phyloP scores from a whole-genome alignment of 805 yeast species.

The Komagataella pseudopastoris region DNA sequence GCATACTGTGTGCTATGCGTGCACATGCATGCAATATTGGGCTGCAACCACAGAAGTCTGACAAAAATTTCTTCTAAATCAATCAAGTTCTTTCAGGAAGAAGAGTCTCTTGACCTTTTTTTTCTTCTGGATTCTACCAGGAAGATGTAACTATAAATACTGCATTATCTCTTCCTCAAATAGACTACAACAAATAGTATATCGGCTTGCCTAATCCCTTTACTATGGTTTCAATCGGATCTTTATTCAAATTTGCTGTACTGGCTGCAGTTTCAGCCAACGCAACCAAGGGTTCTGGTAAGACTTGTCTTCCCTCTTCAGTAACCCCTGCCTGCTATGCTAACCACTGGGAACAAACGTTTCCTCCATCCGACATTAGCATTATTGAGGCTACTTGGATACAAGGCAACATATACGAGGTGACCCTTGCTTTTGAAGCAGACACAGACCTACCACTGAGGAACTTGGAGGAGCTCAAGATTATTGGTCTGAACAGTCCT shows the following conservation, averaged over 20 bases:
- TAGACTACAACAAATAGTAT: background rate
- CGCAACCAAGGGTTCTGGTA: background rate
- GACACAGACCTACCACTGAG: background rate
- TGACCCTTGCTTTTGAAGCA: background rate
- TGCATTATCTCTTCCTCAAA: background rate
- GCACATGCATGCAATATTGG: no score
- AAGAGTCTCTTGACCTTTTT: background rate
- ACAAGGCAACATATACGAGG: background rate
- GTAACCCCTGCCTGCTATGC: background rate
- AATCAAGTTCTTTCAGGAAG: background rate
- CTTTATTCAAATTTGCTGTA: background rate
- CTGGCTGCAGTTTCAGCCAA: background rate
- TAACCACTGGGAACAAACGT: background rate
- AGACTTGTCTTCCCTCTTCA: background rate
- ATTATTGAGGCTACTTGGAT: background rate
- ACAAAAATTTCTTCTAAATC: background rate
- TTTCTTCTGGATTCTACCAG: background rate
- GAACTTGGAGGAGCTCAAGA: background rate
- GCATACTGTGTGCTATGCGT: no score
- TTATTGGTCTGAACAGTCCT: background rate
- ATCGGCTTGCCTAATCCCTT: background rate
- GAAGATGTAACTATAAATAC: background rate
- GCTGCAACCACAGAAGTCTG: no score
- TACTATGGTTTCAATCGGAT: background rate
- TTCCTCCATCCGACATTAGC: constrained; percentile 2